phyloP scores from a whole-genome alignment of 345 rosid genomes.

The Triadica sebifera region DNA sequence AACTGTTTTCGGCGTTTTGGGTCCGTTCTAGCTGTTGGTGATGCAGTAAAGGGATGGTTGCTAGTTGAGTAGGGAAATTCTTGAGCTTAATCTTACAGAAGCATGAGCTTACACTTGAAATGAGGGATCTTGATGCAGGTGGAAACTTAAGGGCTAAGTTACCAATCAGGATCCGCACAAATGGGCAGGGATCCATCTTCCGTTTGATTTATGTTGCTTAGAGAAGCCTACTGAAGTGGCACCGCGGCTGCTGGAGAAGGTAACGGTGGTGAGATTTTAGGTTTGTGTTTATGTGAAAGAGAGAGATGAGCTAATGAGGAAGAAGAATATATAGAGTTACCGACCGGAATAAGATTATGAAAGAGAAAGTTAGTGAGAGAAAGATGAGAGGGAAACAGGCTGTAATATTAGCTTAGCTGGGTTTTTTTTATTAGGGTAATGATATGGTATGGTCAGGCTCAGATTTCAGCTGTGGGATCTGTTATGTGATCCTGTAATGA shows the following conservation, averaged over 20 bases:
- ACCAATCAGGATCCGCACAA: slow-evolving; percentile 74
- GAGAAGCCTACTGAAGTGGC: not conserved
- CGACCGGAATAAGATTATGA: not conserved
- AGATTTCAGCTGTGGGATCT: slow-evolving; percentile 2
- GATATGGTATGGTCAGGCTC: slow-evolving; percentile 6
- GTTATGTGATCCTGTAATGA: not conserved
- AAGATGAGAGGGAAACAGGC: slow-evolving; percentile 46
- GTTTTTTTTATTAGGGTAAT: not conserved
- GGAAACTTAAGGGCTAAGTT: slow-evolving; percentile 67
- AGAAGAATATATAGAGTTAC: slow-evolving; percentile 1
- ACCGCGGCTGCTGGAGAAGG: not conserved
- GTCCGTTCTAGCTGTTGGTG: slow-evolving; percentile 18
- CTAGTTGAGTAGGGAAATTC: slow-evolving; percentile 44
- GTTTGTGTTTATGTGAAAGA: not conserved
- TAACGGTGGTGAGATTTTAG: not conserved
- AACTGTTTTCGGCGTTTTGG: slow-evolving; percentile 15
- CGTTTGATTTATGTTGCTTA: not conserved
- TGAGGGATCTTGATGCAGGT: slow-evolving; percentile 29
- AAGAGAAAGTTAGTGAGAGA: too few species aligned
- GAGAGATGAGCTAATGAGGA: not conserved
- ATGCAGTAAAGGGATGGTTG: slow-evolving; percentile 36
- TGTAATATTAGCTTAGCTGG: slow-evolving; percentile 57
- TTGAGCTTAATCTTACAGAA: slow-evolving; percentile 67
- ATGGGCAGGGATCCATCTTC: slow-evolving; percentile 94
- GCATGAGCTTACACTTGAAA: slow-evolving; percentile 33